A percentile compares a stretch with the other conserved stretches of the same genome.
phyloP scores from a whole-genome alignment of 2,329 filamentous ascomycete species.

The Trichoderma polysporum region DNA sequence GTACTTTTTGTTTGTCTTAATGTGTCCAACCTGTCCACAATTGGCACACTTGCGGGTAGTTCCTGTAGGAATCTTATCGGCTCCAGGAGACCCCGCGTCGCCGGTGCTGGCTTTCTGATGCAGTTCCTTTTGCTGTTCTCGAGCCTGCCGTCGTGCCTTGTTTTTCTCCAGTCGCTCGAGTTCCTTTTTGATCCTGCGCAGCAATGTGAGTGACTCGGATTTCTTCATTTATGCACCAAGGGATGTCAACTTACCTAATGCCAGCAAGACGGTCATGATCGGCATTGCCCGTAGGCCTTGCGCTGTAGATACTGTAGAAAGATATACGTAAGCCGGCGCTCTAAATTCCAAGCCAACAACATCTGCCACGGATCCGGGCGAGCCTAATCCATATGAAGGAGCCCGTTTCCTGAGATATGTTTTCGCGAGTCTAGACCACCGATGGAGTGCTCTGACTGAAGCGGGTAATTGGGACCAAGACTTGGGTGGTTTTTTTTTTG shows the following conservation, averaged over 20 bases:
- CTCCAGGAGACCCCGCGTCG: conserved; percentile 50
- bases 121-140: conserved; percentile 82
- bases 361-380: conserved; percentile 33
- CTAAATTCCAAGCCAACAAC: conserved; percentile 37
- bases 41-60: conserved; percentile 95
- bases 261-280: conserved; percentile 50
- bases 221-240: neutral
- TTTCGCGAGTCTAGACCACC: conserved; percentile 25
- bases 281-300: conserved; percentile 50
- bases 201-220: neutral
- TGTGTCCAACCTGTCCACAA: conserved; percentile 94
- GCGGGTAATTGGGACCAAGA: conserved; percentile 24
- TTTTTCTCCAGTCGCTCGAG: conserved; percentile 85
- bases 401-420: conserved; percentile 8
- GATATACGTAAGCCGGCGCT: conserved; percentile 40
- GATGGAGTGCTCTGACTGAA: conserved; percentile 25
- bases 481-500: conserved; percentile 19
- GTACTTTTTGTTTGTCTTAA: conserved; percentile 99
- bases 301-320: conserved; percentile 49
- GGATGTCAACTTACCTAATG: conserved; percentile 37
- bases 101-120: conserved; percentile 46
- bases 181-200: conserved; percentile 54
- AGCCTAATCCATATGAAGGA: conserved; percentile 29
- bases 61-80: conserved; percentile 57
- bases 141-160: conserved; percentile 82